Base-by-base conservation (phyloP, 1,284 basidiomycete genomes). In the Trametes hirsuta region DNA sequence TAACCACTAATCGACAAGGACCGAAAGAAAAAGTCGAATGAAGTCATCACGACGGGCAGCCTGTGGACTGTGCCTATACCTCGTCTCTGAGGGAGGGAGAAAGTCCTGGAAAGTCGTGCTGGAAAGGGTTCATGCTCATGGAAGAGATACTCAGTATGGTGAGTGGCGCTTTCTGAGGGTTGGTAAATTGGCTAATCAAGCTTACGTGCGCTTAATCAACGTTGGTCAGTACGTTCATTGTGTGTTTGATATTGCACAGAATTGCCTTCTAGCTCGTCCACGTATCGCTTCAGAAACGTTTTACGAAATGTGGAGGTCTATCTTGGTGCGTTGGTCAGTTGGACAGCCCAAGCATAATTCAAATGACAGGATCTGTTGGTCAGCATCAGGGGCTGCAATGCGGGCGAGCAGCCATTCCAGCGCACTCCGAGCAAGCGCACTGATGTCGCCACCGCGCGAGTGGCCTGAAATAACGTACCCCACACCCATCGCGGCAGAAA, bases 1-100 rank as follows among this genome's bases (percentile, higher is more conserved):
- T 53, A 37, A 53, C 52, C 52, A 53, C 52, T 53, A 53, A 53
- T 53, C 52, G 52, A 53, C 52, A 53, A 37, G 52, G 52, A 53
- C 52, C 42, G 52, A 42, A 11, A 46, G 42, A 6, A 22, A 5
- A 45, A 12, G 40, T 30, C 15, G 2, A 30, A 35, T 18, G 46
- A 3, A 12, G 15, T 5, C 24, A 36, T 5, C 35, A 41, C 8
- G 18, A 37, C n/a, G 21, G 18, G 24, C 46, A n/a, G 8, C 4
- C 8, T 30, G 30, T 30, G 18, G 18, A 18, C 18, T 18, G 18
- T 18, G 18, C 18, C 18, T 18, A 18, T 18, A 18, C 18, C 18
- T 18, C 18, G 18, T 18, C 18, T 18, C 18, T 18, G 18, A 18
- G 18, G 18, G 18, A 18, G 18, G 18, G 18, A 18, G 18, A 18